A percentile compares a stretch with the other conserved stretches of the same genome.
Conservation (phyloP, 768 basidiomycete species). For the Chiua virens region DNA sequence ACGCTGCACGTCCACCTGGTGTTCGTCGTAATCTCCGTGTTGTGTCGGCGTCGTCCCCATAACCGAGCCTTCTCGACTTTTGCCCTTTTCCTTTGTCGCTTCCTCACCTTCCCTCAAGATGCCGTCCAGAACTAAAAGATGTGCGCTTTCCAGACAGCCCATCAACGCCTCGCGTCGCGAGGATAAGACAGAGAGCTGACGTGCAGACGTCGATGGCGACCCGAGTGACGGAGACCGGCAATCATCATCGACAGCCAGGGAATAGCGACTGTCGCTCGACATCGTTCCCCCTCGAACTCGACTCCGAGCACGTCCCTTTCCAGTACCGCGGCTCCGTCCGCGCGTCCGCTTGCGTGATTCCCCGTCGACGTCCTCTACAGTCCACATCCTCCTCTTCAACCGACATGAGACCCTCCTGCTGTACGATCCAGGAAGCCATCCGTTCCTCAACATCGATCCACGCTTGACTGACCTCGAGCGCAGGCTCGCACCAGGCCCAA, state of each 20-base stretch:
- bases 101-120: conserved; percentile 35
- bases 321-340: conserved; percentile 1
- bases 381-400: neutral
- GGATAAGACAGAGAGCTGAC: neutral
- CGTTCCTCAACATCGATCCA: conserved; percentile 36
- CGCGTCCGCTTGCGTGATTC: conserved; percentile 12
- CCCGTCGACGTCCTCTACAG: neutral
- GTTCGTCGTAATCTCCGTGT: conserved; percentile 3
- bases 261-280: neutral
- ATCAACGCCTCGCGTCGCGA: conserved; percentile 28
- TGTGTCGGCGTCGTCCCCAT: neutral
- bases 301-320: conserved; percentile 2
- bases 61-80: conserved; percentile 11
- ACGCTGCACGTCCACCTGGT: neutral
- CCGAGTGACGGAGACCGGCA: neutral
- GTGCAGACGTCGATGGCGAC: neutral
- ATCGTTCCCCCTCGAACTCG: neutral
- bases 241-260: neutral
- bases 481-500: conserved; percentile 22
- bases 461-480: conserved; percentile 36
- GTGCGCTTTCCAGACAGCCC: conserved; percentile 25
- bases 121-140: conserved; percentile 36
- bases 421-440: conserved; percentile 27
- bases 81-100: conserved; percentile 2
- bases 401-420: conserved; percentile 10